phyloP scores from a whole-genome alignment of 345 rosid species.

The Sisymbrium irio region DNA sequence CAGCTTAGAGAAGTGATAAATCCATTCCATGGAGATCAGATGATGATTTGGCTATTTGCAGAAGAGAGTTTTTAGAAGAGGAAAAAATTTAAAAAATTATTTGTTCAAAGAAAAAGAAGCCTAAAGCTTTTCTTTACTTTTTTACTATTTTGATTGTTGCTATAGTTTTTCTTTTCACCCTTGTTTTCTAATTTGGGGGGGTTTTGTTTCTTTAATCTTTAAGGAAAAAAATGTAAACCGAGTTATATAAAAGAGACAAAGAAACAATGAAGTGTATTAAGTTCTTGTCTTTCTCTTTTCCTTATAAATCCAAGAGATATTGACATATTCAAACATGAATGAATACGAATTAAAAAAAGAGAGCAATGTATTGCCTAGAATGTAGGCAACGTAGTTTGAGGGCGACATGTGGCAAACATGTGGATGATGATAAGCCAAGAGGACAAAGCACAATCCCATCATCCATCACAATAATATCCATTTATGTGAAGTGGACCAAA shows the following conservation, averaged over 20 bases:
- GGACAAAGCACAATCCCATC: constrained; percentile 24
- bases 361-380: constrained; percentile 30
- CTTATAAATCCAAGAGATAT: not conserved
- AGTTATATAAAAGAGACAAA: constrained; percentile 29
- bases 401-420: constrained; percentile 31
- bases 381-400: constrained; percentile 30
- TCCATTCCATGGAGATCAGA: constrained; percentile 30
- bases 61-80: constrained; percentile 36
- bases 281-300: constrained; percentile 24
- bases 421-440: constrained; percentile 38
- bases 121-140: constrained; percentile 23
- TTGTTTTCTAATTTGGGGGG: constrained; percentile 38
- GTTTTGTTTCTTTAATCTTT: constrained; percentile 13
- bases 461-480: constrained; percentile 24
- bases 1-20: constrained; percentile 36
- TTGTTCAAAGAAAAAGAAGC: constrained; percentile 4
- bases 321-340: constrained; percentile 25
- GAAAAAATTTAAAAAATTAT: constrained; percentile 3
- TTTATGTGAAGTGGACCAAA: constrained; percentile 41
- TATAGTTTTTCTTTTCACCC: constrained; percentile 31
- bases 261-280: constrained; percentile 31
- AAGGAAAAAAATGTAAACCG: constrained; percentile 24
- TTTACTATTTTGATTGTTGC: constrained; percentile 35
- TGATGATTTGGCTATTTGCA: constrained; percentile 27
- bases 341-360: constrained; percentile 1